These are phyloP conservation scores for Escallonia herrerae DNA, from an alignment of 129 eudicot species.

Conservation along the genomic window DNA sequence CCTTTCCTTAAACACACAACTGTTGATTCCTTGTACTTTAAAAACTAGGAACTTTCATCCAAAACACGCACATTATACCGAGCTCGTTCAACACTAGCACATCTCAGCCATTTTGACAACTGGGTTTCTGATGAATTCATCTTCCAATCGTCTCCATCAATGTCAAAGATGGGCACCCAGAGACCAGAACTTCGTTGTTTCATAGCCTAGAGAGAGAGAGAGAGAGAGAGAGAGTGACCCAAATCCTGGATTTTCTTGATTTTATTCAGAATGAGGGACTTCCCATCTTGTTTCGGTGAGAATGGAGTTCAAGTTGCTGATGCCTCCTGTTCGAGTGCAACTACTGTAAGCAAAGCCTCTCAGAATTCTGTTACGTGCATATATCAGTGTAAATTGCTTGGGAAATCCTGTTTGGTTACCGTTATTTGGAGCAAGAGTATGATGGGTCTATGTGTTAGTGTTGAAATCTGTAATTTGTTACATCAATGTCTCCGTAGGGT, in stretches of 20 bases:
- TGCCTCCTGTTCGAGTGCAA: conserved; percentile 62
- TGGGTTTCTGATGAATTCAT: conserved; percentile 7
- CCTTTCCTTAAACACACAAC: conserved; percentile 26
- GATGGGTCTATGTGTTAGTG: conserved; percentile 73
- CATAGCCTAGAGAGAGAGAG: background rate
- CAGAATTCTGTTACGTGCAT: conserved; percentile 59
- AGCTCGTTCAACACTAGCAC: background rate
- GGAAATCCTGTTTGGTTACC: conserved; percentile 57
- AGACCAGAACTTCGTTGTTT: background rate
- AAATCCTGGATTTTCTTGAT: background rate
- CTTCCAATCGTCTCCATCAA: background rate
- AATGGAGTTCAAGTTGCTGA: conserved; percentile 86
- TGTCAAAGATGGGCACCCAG: background rate
- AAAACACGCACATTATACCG: background rate
- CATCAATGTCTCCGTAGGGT: conserved; percentile 46
- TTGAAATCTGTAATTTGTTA: conserved; percentile 51
- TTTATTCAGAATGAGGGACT: conserved; percentile 61
- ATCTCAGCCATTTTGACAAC: background rate
- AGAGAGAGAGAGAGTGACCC: background rate
- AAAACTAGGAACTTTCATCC: conserved; percentile 7
- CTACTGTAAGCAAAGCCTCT: conserved; percentile 37
- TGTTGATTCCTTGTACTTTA: conserved; percentile 14
- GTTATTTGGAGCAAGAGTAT: conserved; percentile 65
- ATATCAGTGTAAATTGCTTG: conserved; percentile 55
- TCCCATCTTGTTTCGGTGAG: conserved; percentile 88